Evolutionary conservation across 148 eudicot species (phyloP), one percentile per base, ranked within the genome.

Genomic region (Pharnaceum exiguum): DNA sequence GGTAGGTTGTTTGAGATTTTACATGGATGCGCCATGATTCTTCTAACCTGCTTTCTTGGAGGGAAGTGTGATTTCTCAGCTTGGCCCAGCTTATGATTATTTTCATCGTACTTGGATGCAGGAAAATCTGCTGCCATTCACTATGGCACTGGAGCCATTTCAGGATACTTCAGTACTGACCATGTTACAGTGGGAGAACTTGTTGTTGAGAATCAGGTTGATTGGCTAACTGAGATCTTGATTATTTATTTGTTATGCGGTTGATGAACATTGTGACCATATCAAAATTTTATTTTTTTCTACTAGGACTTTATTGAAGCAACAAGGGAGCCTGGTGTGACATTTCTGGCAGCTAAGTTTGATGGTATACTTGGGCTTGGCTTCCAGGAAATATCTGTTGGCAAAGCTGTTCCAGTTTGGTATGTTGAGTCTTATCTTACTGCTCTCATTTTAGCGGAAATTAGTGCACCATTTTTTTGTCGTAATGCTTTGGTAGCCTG

Each of bases 341-440:
- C 89, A 39, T 90, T 86, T 76, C 59, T 86, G 75, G 97, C 85
- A 36, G 91, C 97, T 57, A 90, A 90, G 68, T 90, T 90, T 77
- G 97, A 90, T 71, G 97, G 97, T 52, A 84, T 90, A 58, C 86
- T 90, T 58, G 97, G 97, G 53, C 97, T 90, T 72, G 95, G 95
- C 30, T 90, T 90, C 71, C 78, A 87, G 71, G 97, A 90, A 65
- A 90, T 90, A 19, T 82, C 97, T 50, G 97, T 86, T 66, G 95
- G 93, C 15, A 75, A 84, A 45, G 89, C 97, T 60, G 87, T 82
- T 54, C 97, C 97, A 68, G 87, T 84, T 53, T 90, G 97, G 97
- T 90, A 85, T 59, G 79, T 21, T 17, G 54, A 23, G 46, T 24
- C 24, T 48, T 60, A 25, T 25, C 17, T 2, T 36, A 17, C 29